phyloP scores from a whole-genome alignment of 768 basidiomycete genomes.

The Naganishia friedmannii region DNA sequence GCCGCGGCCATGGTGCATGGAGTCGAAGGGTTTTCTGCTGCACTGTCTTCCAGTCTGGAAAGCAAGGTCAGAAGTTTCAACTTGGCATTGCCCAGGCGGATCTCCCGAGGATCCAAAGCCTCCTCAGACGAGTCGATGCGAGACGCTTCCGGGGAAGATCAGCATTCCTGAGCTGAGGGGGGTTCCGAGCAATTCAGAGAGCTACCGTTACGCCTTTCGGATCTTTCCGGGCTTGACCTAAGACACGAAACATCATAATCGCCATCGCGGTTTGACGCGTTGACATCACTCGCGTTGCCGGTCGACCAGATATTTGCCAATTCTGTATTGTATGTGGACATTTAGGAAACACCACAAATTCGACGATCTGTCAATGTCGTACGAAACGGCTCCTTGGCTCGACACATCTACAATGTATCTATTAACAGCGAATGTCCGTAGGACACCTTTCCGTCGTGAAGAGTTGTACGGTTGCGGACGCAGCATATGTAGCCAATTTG shows the following conservation, averaged over 20 bases:
- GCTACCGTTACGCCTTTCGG: no score
- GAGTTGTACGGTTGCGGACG: neutral
- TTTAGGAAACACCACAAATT: neutral
- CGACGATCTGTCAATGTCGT: no score
- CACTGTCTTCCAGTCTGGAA: slow-evolving; percentile 8
- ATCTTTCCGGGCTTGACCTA: no score
- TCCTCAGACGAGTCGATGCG: neutral
- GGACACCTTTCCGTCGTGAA: neutral
- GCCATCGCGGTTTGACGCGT: no score
- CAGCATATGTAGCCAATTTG: neutral
- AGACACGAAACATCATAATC: no score
- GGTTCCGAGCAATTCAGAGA: no score
- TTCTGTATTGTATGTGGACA: neutral
- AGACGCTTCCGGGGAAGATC: neutral
- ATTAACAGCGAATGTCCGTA: neutral
- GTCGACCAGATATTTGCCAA: neutral
- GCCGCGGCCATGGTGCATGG: neutral
- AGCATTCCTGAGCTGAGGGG: no score
- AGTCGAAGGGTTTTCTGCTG: neutral
- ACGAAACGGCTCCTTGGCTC: no score
- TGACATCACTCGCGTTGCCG: no score
- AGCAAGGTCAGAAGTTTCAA: slow-evolving; percentile 10
- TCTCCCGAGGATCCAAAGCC: neutral
- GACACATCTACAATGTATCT: neutral
- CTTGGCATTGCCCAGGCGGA: neutral